These are phyloP conservation scores for Penicillium roqueforti DNA, from an alignment of 495 filamentous ascomycete species.

Conservation along the genomic window DNA sequence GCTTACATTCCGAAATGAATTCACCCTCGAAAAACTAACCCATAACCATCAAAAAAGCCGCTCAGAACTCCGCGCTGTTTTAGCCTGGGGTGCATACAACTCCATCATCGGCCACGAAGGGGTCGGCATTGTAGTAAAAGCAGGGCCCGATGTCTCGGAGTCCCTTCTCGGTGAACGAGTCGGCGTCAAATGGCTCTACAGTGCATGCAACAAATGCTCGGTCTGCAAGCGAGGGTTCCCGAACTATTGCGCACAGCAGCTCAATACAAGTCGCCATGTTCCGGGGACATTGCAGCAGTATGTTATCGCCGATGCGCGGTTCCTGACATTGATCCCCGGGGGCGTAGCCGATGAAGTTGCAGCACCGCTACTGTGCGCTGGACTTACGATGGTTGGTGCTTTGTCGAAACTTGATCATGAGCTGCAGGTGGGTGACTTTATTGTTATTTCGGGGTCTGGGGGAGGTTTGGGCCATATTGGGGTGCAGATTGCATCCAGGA, in stretches of 20 bases:
- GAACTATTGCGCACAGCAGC: slow-evolving; percentile 32
- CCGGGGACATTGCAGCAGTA: slow-evolving; percentile 42
- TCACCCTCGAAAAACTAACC: not conserved
- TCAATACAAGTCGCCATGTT: slow-evolving; percentile 32
- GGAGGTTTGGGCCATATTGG: slow-evolving; percentile 37
- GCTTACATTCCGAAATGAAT: not conserved
- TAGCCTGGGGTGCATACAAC: slow-evolving; percentile 22
- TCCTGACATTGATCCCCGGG: slow-evolving; percentile 27
- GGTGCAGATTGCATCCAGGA: slow-evolving; percentile 30
- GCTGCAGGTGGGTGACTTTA: slow-evolving; percentile 26
- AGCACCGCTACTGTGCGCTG: slow-evolving; percentile 35
- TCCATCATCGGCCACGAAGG: slow-evolving; percentile 39
- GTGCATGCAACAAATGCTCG: slow-evolving; percentile 35
- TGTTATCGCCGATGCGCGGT: slow-evolving; percentile 27
- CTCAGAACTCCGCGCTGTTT: slow-evolving; percentile 26
- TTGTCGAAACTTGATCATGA: slow-evolving; percentile 22
- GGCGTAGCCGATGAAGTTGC: slow-evolving; percentile 25
- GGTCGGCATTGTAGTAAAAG: slow-evolving; percentile 27
- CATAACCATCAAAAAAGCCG: slow-evolving; percentile 11
- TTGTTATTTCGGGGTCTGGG: slow-evolving; percentile 34
- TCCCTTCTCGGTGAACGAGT: slow-evolving; percentile 28
- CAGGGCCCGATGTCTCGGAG: slow-evolving; percentile 19
- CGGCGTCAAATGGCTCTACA: slow-evolving; percentile 40
- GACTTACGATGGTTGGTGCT: slow-evolving; percentile 30
- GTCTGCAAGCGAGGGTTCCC: slow-evolving; percentile 26